Conservation (phyloP, 352 stramenopile species). For the Phytopythium mirpurense region DNA sequence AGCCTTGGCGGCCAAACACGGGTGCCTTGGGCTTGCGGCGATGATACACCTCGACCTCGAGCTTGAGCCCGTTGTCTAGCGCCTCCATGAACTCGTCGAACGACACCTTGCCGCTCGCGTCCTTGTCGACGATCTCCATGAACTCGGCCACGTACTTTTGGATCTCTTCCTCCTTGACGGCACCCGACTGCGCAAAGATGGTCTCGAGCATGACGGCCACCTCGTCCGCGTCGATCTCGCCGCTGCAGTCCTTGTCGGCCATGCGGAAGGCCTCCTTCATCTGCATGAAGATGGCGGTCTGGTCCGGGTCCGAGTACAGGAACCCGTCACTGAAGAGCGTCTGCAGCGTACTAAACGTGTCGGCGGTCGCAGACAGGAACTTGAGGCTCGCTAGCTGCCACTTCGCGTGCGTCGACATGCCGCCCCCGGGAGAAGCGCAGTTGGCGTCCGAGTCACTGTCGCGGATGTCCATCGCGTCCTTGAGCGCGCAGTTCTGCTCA, state of each 20-base stretch:
- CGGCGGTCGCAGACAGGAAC: slow-evolving; percentile 43
- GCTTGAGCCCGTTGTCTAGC: slow-evolving; percentile 67
- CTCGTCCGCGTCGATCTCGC: slow-evolving; percentile 76
- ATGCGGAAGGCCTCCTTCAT: slow-evolving; percentile 84
- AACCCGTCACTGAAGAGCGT: slow-evolving; percentile 74
- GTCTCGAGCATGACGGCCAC: slow-evolving; percentile 68
- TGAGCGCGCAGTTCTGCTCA: slow-evolving; percentile 32
- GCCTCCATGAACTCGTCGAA: slow-evolving; percentile 82
- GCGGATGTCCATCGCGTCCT: slow-evolving; percentile 46
- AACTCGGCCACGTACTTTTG: slow-evolving; percentile 67
- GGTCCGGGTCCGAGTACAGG: slow-evolving; percentile 67
- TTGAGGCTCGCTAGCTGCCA: slow-evolving; percentile 49
- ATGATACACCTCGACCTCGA: slow-evolving; percentile 71
- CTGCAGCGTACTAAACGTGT: slow-evolving; percentile 70
- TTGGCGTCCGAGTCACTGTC: slow-evolving; percentile 18
- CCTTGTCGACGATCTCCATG: slow-evolving; percentile 67
- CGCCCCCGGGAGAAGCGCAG: slow-evolving; percentile 11
- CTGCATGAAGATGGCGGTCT: slow-evolving; percentile 84
- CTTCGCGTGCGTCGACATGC: slow-evolving; percentile 28
- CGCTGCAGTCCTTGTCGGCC: slow-evolving; percentile 74
- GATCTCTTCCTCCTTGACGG: slow-evolving; percentile 69
- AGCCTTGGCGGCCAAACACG: slow-evolving; percentile 12
- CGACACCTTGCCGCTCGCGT: slow-evolving; percentile 62
- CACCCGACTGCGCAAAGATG: slow-evolving; percentile 73
- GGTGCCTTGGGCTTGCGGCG: slow-evolving; percentile 28